Evolutionary conservation across 2,329 filamentous ascomycete genomes (phyloP).

Genomic region (Sporothrix luriei): DNA sequence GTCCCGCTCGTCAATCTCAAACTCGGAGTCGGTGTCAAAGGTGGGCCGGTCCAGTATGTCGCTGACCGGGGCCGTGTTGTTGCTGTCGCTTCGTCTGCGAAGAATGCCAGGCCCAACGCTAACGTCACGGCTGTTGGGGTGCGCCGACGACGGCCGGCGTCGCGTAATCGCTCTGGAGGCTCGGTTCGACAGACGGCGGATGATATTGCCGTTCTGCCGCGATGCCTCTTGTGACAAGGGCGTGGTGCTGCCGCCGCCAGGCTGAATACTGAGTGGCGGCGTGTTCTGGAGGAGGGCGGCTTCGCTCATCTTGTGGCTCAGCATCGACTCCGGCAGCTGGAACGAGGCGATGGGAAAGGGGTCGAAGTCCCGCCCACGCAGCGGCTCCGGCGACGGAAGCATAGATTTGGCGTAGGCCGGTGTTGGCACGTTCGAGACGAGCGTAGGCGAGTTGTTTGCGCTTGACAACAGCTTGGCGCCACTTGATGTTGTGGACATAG

Average conservation of each 20-base stretch:
- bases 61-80: slow-evolving; percentile 63
- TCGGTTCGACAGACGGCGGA: slow-evolving; percentile 81
- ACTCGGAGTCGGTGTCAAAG: slow-evolving; percentile 58
- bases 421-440: slow-evolving; percentile 55
- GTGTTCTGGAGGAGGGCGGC: slow-evolving; percentile 62
- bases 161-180: slow-evolving; percentile 69
- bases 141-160: slow-evolving; percentile 75
- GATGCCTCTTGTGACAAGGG: slow-evolving; percentile 44
- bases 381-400: slow-evolving; percentile 67
- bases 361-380: slow-evolving; percentile 58
- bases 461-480: background rate
- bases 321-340: slow-evolving; percentile 72
- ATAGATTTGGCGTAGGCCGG: slow-evolving; percentile 64
- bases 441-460: slow-evolving; percentile 56
- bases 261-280: slow-evolving; percentile 36
- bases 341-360: slow-evolving; percentile 58
- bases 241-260: slow-evolving; percentile 57
- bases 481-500: background rate
- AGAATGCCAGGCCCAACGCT: slow-evolving; percentile 89
- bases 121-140: slow-evolving; percentile 76
- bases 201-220: slow-evolving; percentile 59
- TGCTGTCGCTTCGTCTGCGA: slow-evolving; percentile 83
- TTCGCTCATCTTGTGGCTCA: slow-evolving; percentile 61
- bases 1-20: slow-evolving; percentile 58
- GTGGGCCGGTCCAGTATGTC: slow-evolving; percentile 36